These are phyloP conservation scores for Russula virescens DNA, from an alignment of 768 basidiomycete species.

Conservation along the genomic window DNA sequence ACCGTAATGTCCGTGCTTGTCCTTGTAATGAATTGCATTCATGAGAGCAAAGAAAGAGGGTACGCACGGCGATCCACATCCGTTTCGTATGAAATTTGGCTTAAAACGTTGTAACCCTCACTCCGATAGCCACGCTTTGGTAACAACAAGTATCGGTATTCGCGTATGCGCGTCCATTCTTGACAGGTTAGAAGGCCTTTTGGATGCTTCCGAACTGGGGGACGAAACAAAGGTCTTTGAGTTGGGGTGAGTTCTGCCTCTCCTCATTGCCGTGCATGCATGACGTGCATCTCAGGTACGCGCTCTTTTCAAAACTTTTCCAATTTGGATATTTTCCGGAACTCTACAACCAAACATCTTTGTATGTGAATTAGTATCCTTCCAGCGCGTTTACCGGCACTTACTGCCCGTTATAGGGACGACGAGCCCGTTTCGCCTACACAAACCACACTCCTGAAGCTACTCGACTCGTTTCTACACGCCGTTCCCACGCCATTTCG, in stretches of 20 bases:
- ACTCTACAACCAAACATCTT: slow-evolving; percentile 16
- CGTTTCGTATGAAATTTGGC: background rate
- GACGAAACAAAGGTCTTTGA: slow-evolving; percentile 69
- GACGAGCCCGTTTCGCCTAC: slow-evolving; percentile 76
- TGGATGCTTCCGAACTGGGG: slow-evolving; percentile 59
- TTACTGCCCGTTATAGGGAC: slow-evolving; percentile 35
- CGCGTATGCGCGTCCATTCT: slow-evolving; percentile 64
- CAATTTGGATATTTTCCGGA: slow-evolving; percentile 21
- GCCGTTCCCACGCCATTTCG: slow-evolving; percentile 29
- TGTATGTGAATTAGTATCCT: slow-evolving; percentile 12
- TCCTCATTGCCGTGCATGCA: slow-evolving; percentile 9
- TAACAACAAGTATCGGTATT: slow-evolving; percentile 48
- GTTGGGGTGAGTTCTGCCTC: slow-evolving; percentile 46
- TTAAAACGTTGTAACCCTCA: slow-evolving; percentile 1
- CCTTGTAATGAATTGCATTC: slow-evolving; percentile 22
- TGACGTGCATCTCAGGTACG: slow-evolving; percentile 19
- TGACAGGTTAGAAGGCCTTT: slow-evolving; percentile 64
- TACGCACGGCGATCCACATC: slow-evolving; percentile 7
- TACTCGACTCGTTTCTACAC: slow-evolving; percentile 80
- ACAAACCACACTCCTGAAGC: slow-evolving; percentile 82
- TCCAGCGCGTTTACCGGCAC: background rate
- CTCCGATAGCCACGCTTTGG: slow-evolving; percentile 44
- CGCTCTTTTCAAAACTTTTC: slow-evolving; percentile 20
- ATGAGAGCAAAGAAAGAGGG: slow-evolving; percentile 12
- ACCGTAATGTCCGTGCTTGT: slow-evolving; percentile 16